Evolutionary conservation across 805 yeast species (phyloP), one percentile per base, ranked within the genome.

Genomic region (Kuraishia borneana): DNA sequence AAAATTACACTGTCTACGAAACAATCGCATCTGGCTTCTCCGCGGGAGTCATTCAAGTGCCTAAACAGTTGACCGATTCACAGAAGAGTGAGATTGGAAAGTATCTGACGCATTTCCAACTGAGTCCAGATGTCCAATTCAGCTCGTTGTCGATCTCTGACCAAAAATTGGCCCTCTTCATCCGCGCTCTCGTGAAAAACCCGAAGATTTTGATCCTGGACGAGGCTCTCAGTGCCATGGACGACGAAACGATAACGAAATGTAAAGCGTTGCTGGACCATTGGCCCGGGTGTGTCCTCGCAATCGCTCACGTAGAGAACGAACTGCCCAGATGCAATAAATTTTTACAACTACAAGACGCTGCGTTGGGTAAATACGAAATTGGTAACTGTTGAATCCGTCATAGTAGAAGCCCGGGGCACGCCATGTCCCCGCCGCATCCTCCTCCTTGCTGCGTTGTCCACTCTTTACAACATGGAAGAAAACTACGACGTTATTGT

Each of bases 401-500:
- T 18, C 12, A 30, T 17, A 13, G 21, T 3, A 2, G 21, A 18
- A 16, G 19, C 9, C 21, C 5, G 9, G 12, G 12, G 27, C 5
- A n/a, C 27, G 13, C 12, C 13, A 6, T n/a, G n/a, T n/a, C n/a
- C n/a, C n/a, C n/a, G n/a, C n/a, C n/a, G n/a, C n/a, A n/a, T n/a
- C n/a, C n/a, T n/a, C n/a, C n/a, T n/a, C n/a, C n/a, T n/a, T n/a
- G n/a, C n/a, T n/a, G n/a, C n/a, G n/a, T n/a, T n/a, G n/a, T n/a
- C n/a, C n/a, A n/a, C n/a, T n/a, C n/a, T n/a, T n/a, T n/a, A 16
- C 28, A 46, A 26, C 33, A 85, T 92, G 95, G 97, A 92, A 61
- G 96, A 88, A 60, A 75, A 83, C 44, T 92, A 88, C 74, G 98
- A 92, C 65, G 96, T 89, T 40, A 89, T 92, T 46, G 96, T 89